Evolutionary conservation across 1,284 basidiomycete species (phyloP), one percentile per base, ranked within the genome.

Genomic region (Tylopilus sp.): DNA sequence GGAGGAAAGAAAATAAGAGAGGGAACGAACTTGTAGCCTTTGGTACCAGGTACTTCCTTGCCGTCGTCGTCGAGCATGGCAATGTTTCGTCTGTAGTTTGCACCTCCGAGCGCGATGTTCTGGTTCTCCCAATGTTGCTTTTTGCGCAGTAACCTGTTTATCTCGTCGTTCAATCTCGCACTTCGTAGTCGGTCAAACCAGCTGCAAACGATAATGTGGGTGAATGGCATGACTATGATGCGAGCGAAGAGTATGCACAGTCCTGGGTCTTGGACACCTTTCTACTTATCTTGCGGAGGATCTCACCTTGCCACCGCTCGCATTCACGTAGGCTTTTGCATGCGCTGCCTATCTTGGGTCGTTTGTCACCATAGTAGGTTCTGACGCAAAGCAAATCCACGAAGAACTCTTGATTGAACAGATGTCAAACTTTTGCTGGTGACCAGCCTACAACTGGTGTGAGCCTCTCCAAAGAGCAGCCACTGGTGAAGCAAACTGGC

Each of bases 251-350:
- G 18, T 2, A 77, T 88, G 59, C 48, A 95, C 21, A 24, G 65
- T 99, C 95, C 67, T 99, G 95, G 49, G 98, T 98, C 73, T 98
- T 97, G 30, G 90, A 91, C 28, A 99, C 95, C 67, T 99, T 99
- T 56, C 95, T 71, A 64, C 89, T 92, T 50, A 99, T 94, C 65
- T 99, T 95, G 46, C 92, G 77, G 52, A 98, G 69, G 37, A 99
- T 92, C 66, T 98, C 94, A 53, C 92, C 93, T 65, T 95, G 76
- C 93, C 94, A 99, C 46, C 90, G 76, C 71, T 99, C 95, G 63
- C 91, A 95, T 50, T 98, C 94, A 39, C 91, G 77, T 59, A 99
- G 66, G 59, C 86, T 93, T 66, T 93, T 94, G 63, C 94, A 95
- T 10, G 83, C 79, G 54, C 86, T 88, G 7, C 94, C 93, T 81